Conservation (phyloP, 2,329 filamentous ascomycete species). For the Torrubiella hemipterigena region DNA sequence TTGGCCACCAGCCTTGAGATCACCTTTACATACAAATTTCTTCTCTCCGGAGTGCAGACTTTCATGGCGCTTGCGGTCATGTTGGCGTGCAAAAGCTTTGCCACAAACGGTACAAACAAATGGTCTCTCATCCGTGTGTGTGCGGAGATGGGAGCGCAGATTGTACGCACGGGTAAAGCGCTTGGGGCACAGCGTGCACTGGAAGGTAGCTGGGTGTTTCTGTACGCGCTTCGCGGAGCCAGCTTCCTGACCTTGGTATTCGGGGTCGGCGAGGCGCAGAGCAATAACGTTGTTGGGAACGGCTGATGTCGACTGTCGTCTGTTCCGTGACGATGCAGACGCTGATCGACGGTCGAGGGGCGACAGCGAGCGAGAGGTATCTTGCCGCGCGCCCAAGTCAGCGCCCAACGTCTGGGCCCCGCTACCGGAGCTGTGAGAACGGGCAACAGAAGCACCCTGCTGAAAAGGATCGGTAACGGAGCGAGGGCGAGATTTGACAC, state of each 20-base stretch:
- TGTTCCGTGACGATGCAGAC: slow-evolving; percentile 19
- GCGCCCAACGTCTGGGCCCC: slow-evolving; percentile 39
- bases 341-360: slow-evolving; percentile 43
- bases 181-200: slow-evolving; percentile 87
- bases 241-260: slow-evolving; percentile 56
- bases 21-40: slow-evolving; percentile 94
- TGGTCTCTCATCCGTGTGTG: slow-evolving; percentile 91
- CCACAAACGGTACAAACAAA: slow-evolving; percentile 96
- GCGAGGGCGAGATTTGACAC: slow-evolving; percentile 35
- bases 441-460: slow-evolving; percentile 27
- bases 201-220: slow-evolving; percentile 95
- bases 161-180: slow-evolving; percentile 96
- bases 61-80: slow-evolving; percentile 95
- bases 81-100: slow-evolving; percentile 94
- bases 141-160: slow-evolving; percentile 84
- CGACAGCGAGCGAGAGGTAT: slow-evolving; percentile 44
- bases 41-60: slow-evolving; percentile 94
- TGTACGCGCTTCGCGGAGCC: slow-evolving; percentile 72
- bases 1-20: slow-evolving; percentile 66
- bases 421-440: slow-evolving; percentile 25
- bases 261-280: slow-evolving; percentile 80
- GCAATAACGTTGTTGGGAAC: slow-evolving; percentile 60
- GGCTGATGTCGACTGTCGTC: slow-evolving; percentile 51
- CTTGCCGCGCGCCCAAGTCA: slow-evolving; percentile 29
- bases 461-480: slow-evolving; percentile 51